Evolutionary conservation across 2,329 filamentous ascomycete species (phyloP).

Genomic region (Colletotrichum lindemuthianum): DNA sequence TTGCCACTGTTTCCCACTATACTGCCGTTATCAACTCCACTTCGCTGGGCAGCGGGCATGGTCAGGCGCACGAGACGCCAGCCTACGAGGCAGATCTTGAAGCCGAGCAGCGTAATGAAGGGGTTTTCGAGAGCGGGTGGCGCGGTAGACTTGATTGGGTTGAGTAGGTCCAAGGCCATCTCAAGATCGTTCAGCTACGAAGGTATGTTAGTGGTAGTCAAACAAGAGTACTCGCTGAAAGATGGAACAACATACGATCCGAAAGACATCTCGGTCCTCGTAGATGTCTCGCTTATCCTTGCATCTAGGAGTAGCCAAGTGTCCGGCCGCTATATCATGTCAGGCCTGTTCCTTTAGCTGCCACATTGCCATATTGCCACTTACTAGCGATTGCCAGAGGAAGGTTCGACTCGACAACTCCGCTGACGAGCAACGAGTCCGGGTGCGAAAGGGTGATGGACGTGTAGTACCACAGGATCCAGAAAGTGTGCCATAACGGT

Average conservation of each 20-base stretch:
- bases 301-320: constrained; percentile 11
- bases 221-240: not conserved
- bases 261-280: constrained; percentile 15
- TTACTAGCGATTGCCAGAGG: constrained; percentile 19
- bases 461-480: constrained; percentile 24
- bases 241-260: not conserved
- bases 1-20: constrained; percentile 1
- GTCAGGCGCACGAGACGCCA: constrained; percentile 27
- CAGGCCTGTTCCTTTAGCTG: not conserved
- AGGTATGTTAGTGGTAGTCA: not conserved
- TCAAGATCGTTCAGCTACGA: constrained; percentile 15
- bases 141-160: constrained; percentile 17
- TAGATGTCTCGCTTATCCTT: constrained; percentile 26
- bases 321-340: constrained; percentile 2
- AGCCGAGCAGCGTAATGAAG: constrained; percentile 22
- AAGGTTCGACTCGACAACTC: constrained; percentile 22
- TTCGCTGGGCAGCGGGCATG: constrained; percentile 13
- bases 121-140: constrained; percentile 21
- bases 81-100: constrained; percentile 24
- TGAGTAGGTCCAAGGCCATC: constrained; percentile 12
- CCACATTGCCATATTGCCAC: not conserved
- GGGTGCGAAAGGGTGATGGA: constrained; percentile 23
- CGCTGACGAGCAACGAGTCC: constrained; percentile 16
- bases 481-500: constrained; percentile 26
- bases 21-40: not conserved